These are phyloP conservation scores for Clathrus columnatus DNA, from an alignment of 768 basidiomycete species.

Conservation along the genomic window DNA sequence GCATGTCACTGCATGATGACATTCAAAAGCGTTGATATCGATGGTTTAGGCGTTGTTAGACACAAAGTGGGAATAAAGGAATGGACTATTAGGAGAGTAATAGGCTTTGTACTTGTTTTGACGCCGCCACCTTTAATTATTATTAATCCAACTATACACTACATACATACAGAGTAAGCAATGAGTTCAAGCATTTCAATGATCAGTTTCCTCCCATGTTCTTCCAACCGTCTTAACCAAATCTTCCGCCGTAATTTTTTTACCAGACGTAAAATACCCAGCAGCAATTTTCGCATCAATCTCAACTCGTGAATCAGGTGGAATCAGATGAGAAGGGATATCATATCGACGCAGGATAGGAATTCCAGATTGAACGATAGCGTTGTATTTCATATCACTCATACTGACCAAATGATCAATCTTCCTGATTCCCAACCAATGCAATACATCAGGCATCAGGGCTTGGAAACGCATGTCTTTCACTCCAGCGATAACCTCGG, in stretches of 20 bases:
- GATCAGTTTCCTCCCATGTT: conserved; percentile 86
- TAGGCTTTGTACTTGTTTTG: no score
- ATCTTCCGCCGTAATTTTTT: conserved; percentile 69
- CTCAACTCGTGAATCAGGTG: conserved; percentile 84
- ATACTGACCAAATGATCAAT: conserved; percentile 86
- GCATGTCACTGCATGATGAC: neutral
- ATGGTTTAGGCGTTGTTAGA: neutral
- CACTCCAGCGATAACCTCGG: conserved; percentile 89
- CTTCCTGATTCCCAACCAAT: conserved; percentile 89
- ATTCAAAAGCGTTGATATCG: neutral
- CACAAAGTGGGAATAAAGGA: neutral
- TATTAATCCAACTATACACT: neutral
- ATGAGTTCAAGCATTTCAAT: conserved; percentile 30
- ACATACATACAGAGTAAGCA: neutral
- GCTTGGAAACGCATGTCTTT: conserved; percentile 94
- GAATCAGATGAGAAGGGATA: conserved; percentile 83
- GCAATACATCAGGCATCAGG: conserved; percentile 92
- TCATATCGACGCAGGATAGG: conserved; percentile 77
- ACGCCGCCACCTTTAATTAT: no score
- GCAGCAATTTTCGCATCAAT: conserved; percentile 95
- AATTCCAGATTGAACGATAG: conserved; percentile 85
- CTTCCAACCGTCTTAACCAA: conserved; percentile 79
- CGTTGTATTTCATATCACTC: conserved; percentile 95
- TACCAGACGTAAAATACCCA: conserved; percentile 82
- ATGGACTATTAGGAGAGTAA: no score